Percentiles rank a stretch among this genome's conserved stretches.
Conservation (phyloP, 1,139 yeast genomes). For the Blastobotrys ciferrii region DNA sequence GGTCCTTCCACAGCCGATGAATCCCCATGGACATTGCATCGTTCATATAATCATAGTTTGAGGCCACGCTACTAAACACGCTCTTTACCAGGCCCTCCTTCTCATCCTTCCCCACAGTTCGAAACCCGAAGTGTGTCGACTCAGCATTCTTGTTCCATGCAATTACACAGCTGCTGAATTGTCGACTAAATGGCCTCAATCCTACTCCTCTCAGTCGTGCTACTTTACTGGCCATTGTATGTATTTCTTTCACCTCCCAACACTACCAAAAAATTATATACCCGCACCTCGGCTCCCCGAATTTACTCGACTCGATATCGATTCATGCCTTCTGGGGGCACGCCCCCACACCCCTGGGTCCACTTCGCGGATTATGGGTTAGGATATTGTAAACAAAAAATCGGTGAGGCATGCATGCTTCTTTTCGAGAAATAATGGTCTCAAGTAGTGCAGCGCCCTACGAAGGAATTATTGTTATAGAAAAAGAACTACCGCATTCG, state of each 20-base stretch:
- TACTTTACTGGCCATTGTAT: neutral
- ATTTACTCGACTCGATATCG: too few relatives aligned
- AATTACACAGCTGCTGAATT: constrained; percentile 3
- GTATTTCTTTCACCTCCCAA: neutral
- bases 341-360: too few relatives aligned
- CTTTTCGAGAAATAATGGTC: too few relatives aligned
- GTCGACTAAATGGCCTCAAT: neutral
- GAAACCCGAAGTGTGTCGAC: constrained; percentile 82
- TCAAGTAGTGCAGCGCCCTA: too few relatives aligned
- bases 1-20: constrained; percentile 93
- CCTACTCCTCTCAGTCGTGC: neutral
- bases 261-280: neutral
- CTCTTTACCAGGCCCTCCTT: constrained; percentile 82
- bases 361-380: too few relatives aligned
- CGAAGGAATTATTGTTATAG: too few relatives aligned
- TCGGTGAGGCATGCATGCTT: too few relatives aligned
- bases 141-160: constrained; percentile 3
- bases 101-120: constrained; percentile 74
- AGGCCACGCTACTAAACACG: constrained; percentile 92
- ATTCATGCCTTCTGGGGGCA: too few relatives aligned
- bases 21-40: constrained; percentile 97
- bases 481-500: too few relatives aligned
- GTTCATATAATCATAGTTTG: constrained; percentile 93
- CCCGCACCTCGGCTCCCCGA: neutral
- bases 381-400: too few relatives aligned